Percentiles rank a stretch among this genome's conserved stretches.
Conservation (phyloP, 768 basidiomycete species). For the Rhizopogon rudus region DNA sequence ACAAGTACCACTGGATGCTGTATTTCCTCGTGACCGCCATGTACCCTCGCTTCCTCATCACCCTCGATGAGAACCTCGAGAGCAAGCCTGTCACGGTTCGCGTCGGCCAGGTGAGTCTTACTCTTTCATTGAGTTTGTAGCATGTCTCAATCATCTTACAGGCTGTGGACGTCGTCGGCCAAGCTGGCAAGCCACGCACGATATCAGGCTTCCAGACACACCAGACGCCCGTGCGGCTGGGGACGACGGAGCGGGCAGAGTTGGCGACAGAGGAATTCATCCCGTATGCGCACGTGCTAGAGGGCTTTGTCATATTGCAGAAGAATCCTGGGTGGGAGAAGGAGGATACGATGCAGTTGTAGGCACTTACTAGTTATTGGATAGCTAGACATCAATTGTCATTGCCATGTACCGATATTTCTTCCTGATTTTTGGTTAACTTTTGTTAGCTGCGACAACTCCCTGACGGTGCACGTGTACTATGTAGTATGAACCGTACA, state of each 20-base stretch:
- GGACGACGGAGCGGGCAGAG: slow-evolving; percentile 92
- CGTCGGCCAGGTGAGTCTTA: slow-evolving; percentile 71
- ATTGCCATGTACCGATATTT: too few species aligned
- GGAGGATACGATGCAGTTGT: slow-evolving; percentile 82
- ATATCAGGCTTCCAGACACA: slow-evolving; percentile 99
- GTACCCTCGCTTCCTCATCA: slow-evolving; percentile 98
- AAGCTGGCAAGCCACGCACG: slow-evolving; percentile 94
- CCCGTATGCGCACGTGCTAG: slow-evolving; percentile 83
- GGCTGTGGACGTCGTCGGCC: slow-evolving; percentile 96
- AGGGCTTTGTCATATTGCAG: slow-evolving; percentile 87
- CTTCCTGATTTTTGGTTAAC: too few species aligned
- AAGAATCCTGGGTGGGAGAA: slow-evolving; percentile 91
- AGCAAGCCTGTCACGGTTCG: slow-evolving; percentile 87
- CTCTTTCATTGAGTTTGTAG: not conserved
- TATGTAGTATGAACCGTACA: too few species aligned
- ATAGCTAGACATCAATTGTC: too few species aligned
- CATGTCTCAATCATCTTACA: slow-evolving; percentile 25
- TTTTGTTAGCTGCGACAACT: too few species aligned
- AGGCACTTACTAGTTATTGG: slow-evolving; percentile 15
- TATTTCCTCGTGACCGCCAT: slow-evolving; percentile 95
- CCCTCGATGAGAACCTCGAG: slow-evolving; percentile 88
- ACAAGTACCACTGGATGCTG: slow-evolving; percentile 98
- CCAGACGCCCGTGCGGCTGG: slow-evolving; percentile 91
- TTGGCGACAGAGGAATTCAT: slow-evolving; percentile 96
- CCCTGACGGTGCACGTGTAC: too few species aligned